A percentile compares a stretch with the other conserved stretches of the same genome.
phyloP scores from a whole-genome alignment of 768 basidiomycete genomes.

The Hericium coralloides region DNA sequence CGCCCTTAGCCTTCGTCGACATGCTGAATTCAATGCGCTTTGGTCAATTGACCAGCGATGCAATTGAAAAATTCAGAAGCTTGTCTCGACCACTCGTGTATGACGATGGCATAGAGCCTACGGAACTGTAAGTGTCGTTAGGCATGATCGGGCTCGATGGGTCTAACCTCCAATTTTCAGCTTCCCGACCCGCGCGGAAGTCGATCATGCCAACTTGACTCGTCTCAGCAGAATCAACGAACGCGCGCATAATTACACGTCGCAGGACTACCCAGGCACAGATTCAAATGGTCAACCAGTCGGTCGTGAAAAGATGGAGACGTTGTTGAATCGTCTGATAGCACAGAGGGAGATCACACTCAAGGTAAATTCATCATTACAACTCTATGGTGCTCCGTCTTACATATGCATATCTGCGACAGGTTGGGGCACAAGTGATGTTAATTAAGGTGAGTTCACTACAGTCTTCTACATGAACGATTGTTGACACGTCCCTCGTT shows the following conservation, averaged over 20 bases:
- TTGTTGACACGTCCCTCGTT: background rate
- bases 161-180: slow-evolving; percentile 25
- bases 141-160: too few relatives aligned
- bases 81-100: slow-evolving; percentile 54
- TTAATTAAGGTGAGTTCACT: slow-evolving; percentile 46
- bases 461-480: background rate
- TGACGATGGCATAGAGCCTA: slow-evolving; percentile 69
- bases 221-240: slow-evolving; percentile 40
- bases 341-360: slow-evolving; percentile 30
- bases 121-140: slow-evolving; percentile 51
- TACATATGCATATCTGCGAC: background rate
- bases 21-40: slow-evolving; percentile 87
- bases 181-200: slow-evolving; percentile 63
- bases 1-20: slow-evolving; percentile 46
- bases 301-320: slow-evolving; percentile 29
- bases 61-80: slow-evolving; percentile 38
- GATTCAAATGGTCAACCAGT: slow-evolving; percentile 35
- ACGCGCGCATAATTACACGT: slow-evolving; percentile 28
- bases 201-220: slow-evolving; percentile 54
- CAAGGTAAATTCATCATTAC: slow-evolving; percentile 30
- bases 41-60: slow-evolving; percentile 43
- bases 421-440: slow-evolving; percentile 86
- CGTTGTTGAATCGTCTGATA: slow-evolving; percentile 52
- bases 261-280: slow-evolving; percentile 36
- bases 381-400: background rate